These are phyloP conservation scores for Tardiomyces depauwii DNA, from an alignment of 1,139 yeast species.

Conservation along the genomic window DNA sequence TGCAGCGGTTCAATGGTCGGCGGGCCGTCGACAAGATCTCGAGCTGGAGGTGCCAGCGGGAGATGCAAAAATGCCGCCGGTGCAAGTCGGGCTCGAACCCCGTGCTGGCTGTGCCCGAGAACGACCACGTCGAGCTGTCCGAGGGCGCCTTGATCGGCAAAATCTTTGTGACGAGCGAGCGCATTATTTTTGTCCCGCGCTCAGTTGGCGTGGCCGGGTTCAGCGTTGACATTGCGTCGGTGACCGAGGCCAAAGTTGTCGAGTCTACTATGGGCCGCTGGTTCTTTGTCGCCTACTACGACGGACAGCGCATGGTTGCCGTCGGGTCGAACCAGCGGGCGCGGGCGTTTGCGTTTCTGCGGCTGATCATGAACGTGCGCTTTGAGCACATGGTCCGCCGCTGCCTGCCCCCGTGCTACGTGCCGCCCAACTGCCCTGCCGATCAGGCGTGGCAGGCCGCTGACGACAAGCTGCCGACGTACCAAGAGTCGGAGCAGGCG, in stretches of 20 bases:
- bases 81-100: constrained; percentile 1
- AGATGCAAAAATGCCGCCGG: neutral
- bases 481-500: constrained; percentile 19
- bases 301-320: neutral
- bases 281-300: constrained; percentile 1
- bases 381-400: constrained; percentile 23
- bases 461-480: constrained; percentile 18
- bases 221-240: neutral
- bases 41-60: constrained; percentile 1
- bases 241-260: constrained; percentile 1
- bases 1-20: neutral
- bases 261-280: neutral
- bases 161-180: constrained; percentile 2
- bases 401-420: constrained; percentile 21
- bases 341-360: constrained; percentile 11
- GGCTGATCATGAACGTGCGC: constrained; percentile 20
- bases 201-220: neutral
- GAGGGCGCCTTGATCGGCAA: neutral
- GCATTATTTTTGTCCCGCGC: constrained; percentile 2
- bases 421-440: constrained; percentile 6
- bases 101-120: neutral
- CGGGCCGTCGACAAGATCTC: constrained; percentile 1
- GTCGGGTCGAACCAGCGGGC: constrained; percentile 2
- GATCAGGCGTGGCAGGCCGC: constrained; percentile 18
- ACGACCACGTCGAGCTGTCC: neutral